phyloP scores from a whole-genome alignment of 2,329 filamentous ascomycete genomes.

The Colletotrichum sp. region DNA sequence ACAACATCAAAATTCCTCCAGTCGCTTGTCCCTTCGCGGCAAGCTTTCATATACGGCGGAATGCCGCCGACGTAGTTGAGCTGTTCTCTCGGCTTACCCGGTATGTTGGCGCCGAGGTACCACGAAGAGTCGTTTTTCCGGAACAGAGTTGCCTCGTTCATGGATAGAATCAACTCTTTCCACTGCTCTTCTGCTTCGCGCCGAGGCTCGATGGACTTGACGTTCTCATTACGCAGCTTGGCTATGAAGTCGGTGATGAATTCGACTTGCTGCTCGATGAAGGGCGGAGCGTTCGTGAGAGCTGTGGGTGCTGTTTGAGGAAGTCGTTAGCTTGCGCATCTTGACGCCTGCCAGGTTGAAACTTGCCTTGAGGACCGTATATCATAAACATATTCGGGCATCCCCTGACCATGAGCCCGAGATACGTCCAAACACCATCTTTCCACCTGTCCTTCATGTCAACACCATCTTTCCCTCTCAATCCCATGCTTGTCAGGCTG shows the following conservation, averaged over 20 bases:
- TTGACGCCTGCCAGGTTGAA: neutral
- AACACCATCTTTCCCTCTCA: constrained; percentile 30
- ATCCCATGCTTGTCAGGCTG: constrained; percentile 32
- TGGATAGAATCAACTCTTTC: constrained; percentile 14
- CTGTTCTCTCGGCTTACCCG: constrained; percentile 24
- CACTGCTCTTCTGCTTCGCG: constrained; percentile 13
- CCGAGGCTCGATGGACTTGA: constrained; percentile 21
- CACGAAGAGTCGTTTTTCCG: constrained; percentile 21
- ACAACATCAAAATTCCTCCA: constrained; percentile 2
- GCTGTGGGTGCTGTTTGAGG: constrained; percentile 17
- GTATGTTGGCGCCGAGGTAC: constrained; percentile 28
- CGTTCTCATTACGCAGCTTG: constrained; percentile 4
- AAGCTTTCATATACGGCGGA: constrained; percentile 13
- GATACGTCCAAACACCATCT: constrained; percentile 31
- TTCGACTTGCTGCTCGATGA: constrained; percentile 22
- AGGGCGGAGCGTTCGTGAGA: constrained; percentile 22
- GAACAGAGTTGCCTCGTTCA: constrained; percentile 22
- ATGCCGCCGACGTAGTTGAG: constrained; percentile 24
- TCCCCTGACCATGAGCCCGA: constrained; percentile 24
- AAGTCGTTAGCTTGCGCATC: neutral
- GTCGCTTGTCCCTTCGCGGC: neutral
- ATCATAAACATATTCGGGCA: constrained; percentile 27
- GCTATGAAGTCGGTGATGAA: constrained; percentile 15
- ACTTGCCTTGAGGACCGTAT: constrained; percentile 27
- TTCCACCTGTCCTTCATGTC: constrained; percentile 36